Percentiles rank a stretch among this genome's conserved stretches.
Conservation (phyloP, 2,329 filamentous ascomycete species). For the Lasiodiplodia sp. region DNA sequence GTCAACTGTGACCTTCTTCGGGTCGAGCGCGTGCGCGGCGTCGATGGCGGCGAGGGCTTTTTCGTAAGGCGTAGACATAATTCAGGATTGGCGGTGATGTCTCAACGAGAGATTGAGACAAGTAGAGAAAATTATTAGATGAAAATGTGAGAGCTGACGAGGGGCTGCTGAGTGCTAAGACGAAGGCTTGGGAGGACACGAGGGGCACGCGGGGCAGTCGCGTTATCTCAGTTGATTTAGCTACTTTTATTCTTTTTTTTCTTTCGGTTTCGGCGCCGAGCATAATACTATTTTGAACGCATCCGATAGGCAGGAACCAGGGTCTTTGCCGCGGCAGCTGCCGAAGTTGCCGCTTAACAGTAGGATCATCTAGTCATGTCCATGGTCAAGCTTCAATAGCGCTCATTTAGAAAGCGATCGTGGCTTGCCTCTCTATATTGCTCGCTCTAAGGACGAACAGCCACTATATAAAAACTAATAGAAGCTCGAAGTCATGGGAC, state of each 20-base stretch:
- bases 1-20: slow-evolving; percentile 59
- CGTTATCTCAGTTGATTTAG: not conserved
- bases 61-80: slow-evolving; percentile 38
- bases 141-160: too few relatives aligned
- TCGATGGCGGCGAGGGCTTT: slow-evolving; percentile 73
- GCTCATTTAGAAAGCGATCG: not conserved
- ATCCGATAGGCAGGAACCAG: slow-evolving; percentile 16
- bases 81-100: not conserved
- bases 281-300: slow-evolving; percentile 18
- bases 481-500: not conserved
- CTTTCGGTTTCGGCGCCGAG: not conserved
- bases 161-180: not conserved
- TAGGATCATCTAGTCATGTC: not conserved
- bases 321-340: not conserved
- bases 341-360: slow-evolving; percentile 15
- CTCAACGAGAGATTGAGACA: not conserved
- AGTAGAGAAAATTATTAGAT: not conserved
- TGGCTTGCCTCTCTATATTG: not conserved
- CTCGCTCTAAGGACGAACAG: not conserved
- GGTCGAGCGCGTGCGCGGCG: slow-evolving; percentile 73
- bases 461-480: not conserved
- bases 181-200: not conserved
- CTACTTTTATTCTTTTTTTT: not conserved
- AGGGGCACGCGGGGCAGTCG: not conserved
- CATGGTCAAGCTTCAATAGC: not conserved